phyloP scores from a whole-genome alignment of 768 basidiomycete genomes.

The Psilocybe sp. region DNA sequence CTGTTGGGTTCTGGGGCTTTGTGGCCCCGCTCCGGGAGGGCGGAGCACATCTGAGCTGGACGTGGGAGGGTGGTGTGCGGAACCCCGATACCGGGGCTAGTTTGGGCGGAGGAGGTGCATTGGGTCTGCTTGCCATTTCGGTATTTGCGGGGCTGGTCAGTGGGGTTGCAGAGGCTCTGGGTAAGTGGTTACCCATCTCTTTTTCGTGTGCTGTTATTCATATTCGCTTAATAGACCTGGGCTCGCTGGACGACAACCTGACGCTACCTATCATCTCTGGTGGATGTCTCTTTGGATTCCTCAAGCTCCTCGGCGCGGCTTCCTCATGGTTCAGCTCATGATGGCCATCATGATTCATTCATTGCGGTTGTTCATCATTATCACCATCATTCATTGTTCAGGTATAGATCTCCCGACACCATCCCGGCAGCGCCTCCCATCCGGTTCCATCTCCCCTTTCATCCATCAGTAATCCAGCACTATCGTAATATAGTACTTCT shows the following conservation, averaged over 20 bases:
- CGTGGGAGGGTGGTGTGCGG: constrained; percentile 51
- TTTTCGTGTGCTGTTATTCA: background rate
- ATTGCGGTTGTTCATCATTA: no score
- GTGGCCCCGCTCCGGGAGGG: constrained; percentile 45
- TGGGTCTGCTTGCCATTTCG: constrained; percentile 55
- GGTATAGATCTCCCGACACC: no score
- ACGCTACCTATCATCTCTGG: constrained; percentile 88
- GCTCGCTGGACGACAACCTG: constrained; percentile 84
- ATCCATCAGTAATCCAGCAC: no score
- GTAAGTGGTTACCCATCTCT: constrained; percentile 40
- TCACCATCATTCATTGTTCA: no score
- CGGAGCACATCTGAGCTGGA: constrained; percentile 46
- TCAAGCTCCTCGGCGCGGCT: constrained; percentile 36
- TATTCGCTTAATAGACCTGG: constrained; percentile 56
- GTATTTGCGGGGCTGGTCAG: constrained; percentile 73
- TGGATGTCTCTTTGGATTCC: constrained; percentile 46
- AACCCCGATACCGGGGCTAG: constrained; percentile 17
- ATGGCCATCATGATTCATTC: background rate
- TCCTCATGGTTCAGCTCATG: constrained; percentile 20
- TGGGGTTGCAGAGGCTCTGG: constrained; percentile 86
- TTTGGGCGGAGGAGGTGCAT: constrained; percentile 34
- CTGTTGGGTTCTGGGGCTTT: constrained; percentile 69
- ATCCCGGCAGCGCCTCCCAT: no score
- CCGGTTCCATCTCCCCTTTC: no score
- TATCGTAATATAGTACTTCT: no score